These are phyloP conservation scores for Neophaeococcomyces mojaviensis DNA, from an alignment of 2,329 filamentous ascomycete species.

Conservation along the genomic window DNA sequence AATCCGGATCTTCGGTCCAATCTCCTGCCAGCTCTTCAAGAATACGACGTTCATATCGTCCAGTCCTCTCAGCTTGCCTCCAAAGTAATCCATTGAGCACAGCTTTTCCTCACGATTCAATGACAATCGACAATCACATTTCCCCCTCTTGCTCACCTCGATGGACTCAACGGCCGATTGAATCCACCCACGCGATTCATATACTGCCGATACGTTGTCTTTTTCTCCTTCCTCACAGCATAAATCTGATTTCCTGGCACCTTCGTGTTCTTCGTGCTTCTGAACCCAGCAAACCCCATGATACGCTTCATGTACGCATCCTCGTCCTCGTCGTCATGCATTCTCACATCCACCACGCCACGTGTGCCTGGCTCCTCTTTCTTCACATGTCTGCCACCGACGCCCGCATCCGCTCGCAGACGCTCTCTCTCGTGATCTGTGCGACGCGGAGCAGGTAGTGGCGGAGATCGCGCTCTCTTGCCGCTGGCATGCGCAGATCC, in stretches of 20 bases:
- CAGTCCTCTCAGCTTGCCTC: no score
- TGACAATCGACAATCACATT: background rate
- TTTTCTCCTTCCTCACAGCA: conserved; percentile 82
- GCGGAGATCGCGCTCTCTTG: conserved; percentile 25
- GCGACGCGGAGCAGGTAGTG: background rate
- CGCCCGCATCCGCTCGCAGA: no score
- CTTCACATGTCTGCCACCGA: no score
- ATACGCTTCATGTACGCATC: conserved; percentile 68
- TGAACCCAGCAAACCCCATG: conserved; percentile 87
- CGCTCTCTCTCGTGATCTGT: conserved; percentile 19
- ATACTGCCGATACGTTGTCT: conserved; percentile 91
- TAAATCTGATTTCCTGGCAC: conserved; percentile 80
- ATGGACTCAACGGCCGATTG: conserved; percentile 43
- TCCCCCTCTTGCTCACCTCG: conserved; percentile 22
- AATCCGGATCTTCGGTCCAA: background rate
- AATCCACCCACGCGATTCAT: conserved; percentile 56
- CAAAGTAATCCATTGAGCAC: no score
- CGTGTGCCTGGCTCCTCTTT: no score
- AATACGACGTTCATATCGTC: no score
- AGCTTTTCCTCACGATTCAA: no score
- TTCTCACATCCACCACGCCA: no score
- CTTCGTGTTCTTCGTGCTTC: conserved; percentile 80
- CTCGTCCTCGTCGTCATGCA: conserved; percentile 43
- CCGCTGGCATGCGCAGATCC: no score
- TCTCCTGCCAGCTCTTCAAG: no score